phyloP scores from a whole-genome alignment of 2,329 filamentous ascomycete genomes.

The Stenocarpella maydis region DNA sequence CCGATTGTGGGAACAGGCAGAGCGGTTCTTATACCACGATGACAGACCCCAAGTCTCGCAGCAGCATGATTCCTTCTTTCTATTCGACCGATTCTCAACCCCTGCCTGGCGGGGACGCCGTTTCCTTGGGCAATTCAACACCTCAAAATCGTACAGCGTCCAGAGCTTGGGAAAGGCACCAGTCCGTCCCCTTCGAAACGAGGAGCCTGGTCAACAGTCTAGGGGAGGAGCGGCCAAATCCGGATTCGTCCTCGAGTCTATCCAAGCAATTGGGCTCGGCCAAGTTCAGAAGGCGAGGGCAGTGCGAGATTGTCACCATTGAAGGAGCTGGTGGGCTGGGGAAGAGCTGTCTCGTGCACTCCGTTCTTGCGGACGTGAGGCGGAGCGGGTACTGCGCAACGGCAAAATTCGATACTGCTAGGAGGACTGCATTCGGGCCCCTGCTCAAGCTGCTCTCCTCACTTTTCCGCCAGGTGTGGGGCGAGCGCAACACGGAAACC shows the following conservation, averaged over 20 bases:
- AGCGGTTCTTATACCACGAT: constrained; percentile 60
- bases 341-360: constrained; percentile 71
- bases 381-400: constrained; percentile 71
- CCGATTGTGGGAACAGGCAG: constrained; percentile 56
- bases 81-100: constrained; percentile 48
- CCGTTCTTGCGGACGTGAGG: constrained; percentile 67
- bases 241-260: constrained; percentile 58
- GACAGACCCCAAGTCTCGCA: constrained; percentile 52
- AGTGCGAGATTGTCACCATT: constrained; percentile 70
- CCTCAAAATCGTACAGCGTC: constrained; percentile 47
- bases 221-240: constrained; percentile 50
- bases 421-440: constrained; percentile 68
- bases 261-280: constrained; percentile 63
- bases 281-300: constrained; percentile 68
- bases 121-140: constrained; percentile 56
- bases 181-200: constrained; percentile 59
- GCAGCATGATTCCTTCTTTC: constrained; percentile 51
- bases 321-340: constrained; percentile 70
- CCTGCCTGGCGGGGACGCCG: constrained; percentile 54
- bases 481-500: constrained; percentile 71
- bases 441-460: constrained; percentile 71
- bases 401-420: constrained; percentile 70
- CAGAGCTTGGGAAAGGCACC: constrained; percentile 61
- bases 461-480: constrained; percentile 73
- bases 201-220: constrained; percentile 56